Percentiles rank a stretch among this genome's conserved stretches.
Conservation (phyloP, 202 grass and related monocot species). For the Schoenoplectus tabernaemontani region DNA sequence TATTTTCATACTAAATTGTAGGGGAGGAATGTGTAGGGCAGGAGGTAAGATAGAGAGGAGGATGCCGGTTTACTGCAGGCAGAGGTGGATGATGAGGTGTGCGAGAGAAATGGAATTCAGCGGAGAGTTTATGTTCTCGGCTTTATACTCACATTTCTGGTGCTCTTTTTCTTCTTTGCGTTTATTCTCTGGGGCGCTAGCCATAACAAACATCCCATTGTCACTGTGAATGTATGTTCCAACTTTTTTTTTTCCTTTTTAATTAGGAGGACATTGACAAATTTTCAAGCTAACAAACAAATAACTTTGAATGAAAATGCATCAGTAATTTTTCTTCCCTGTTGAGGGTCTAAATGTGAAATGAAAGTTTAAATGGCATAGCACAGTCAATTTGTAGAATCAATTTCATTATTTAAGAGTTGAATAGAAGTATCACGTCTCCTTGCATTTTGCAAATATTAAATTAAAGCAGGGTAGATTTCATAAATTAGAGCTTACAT, state of each 20-base stretch:
- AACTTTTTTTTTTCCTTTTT: not conserved
- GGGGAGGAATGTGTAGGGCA: slow-evolving; percentile 46
- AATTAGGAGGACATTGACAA: not conserved
- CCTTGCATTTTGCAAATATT: not conserved
- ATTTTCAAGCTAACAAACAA: not conserved
- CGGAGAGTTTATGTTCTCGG: slow-evolving; percentile 38
- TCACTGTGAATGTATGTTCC: slow-evolving; percentile 41
- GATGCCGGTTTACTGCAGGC: slow-evolving; percentile 55
- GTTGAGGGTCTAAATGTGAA: not conserved
- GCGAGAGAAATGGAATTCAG: slow-evolving; percentile 13
- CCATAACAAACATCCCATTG: slow-evolving; percentile 54
- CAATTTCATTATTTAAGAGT: not conserved
- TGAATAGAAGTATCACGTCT: not conserved
- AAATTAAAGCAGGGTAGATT: not conserved
- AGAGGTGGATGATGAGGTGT: slow-evolving; percentile 11
- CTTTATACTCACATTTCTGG: slow-evolving; percentile 52
- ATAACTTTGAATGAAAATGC: not conserved
- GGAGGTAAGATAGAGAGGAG: slow-evolving; percentile 55
- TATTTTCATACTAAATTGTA: too few species aligned
- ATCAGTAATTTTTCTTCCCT: not conserved
- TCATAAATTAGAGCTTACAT: not conserved
- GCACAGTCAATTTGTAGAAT: not conserved
- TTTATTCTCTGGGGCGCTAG: slow-evolving; percentile 89
- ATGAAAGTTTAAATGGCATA: too few species aligned
- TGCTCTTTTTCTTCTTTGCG: slow-evolving; percentile 86